Percentiles rank a stretch among this genome's conserved stretches.
Evolutionary conservation across 805 yeast genomes (phyloP).

Genomic region (Candida loeiensis): DNA sequence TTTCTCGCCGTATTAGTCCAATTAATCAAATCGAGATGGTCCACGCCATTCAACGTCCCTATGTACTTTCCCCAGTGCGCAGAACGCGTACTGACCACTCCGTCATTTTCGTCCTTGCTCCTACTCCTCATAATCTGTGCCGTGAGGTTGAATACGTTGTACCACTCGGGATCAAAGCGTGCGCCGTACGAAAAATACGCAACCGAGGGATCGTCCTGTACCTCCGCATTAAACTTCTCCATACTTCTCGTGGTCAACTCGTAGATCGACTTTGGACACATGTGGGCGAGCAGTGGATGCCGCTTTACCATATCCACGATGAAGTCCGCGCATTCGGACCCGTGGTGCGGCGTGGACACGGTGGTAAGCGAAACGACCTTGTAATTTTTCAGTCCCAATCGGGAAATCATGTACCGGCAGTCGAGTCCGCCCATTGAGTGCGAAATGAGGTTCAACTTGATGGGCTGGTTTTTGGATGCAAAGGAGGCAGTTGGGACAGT

Average conservation of each 20-base stretch:
- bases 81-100: slow-evolving; percentile 75
- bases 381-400: slow-evolving; percentile 43
- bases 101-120: slow-evolving; percentile 45
- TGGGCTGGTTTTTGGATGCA: slow-evolving; percentile 13
- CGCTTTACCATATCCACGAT: slow-evolving; percentile 36
- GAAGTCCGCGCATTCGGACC: slow-evolving; percentile 78
- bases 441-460: slow-evolving; percentile 70
- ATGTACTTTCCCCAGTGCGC: slow-evolving; percentile 80
- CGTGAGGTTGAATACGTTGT: slow-evolving; percentile 56
- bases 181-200: slow-evolving; percentile 85
- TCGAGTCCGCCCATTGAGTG: slow-evolving; percentile 97
- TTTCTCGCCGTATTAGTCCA: slow-evolving; percentile 61
- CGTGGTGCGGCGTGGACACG: slow-evolving; percentile 83
- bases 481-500: slow-evolving; percentile 1
- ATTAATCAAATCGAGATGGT: slow-evolving; percentile 83
- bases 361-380: slow-evolving; percentile 77
- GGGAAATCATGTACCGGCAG: slow-evolving; percentile 68
- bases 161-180: slow-evolving; percentile 57
- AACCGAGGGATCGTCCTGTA: slow-evolving; percentile 58
- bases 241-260: slow-evolving; percentile 62
- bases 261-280: slow-evolving; percentile 41
- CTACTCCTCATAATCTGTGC: slow-evolving; percentile 55
- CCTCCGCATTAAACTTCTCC: slow-evolving; percentile 49
- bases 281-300: slow-evolving; percentile 13
- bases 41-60: slow-evolving; percentile 75